Conservation (phyloP, 1,284 basidiomycete species). For the Leucoagaricus sp. region DNA sequence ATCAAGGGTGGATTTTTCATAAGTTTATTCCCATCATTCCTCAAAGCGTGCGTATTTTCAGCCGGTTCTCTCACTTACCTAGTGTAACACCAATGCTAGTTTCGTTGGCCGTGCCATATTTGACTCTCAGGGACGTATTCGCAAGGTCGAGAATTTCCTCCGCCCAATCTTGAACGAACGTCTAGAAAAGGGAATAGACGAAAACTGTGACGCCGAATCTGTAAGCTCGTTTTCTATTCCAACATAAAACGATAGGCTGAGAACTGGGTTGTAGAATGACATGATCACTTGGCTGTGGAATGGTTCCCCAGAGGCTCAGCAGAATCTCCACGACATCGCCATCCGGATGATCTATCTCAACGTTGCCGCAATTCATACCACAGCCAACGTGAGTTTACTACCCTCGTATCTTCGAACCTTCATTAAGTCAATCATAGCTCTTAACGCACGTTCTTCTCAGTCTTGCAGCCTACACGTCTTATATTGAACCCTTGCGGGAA, state of each 20-base stretch:
- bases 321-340: slow-evolving; percentile 29
- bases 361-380: slow-evolving; percentile 26
- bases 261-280: slow-evolving; percentile 36
- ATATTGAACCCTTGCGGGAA: slow-evolving; percentile 42
- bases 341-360: slow-evolving; percentile 24
- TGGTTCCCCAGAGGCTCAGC: slow-evolving; percentile 33
- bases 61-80: neutral
- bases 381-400: slow-evolving; percentile 18
- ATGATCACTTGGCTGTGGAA: slow-evolving; percentile 47
- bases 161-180: slow-evolving; percentile 41
- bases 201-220: neutral
- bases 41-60: slow-evolving; percentile 16
- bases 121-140: slow-evolving; percentile 30
- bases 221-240: neutral
- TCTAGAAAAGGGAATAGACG: slow-evolving; percentile 29
- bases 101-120: neutral
- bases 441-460: slow-evolving; percentile 38
- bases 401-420: neutral
- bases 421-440: slow-evolving; percentile 21
- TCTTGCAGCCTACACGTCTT: slow-evolving; percentile 42
- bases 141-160: slow-evolving; percentile 26
- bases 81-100: neutral
- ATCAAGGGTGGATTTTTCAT: slow-evolving; percentile 17
- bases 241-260: neutral
- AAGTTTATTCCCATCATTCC: slow-evolving; percentile 16